Evolutionary conservation across 2,329 filamentous ascomycete genomes (phyloP).

Genomic region (Aspergillus uvarum): DNA sequence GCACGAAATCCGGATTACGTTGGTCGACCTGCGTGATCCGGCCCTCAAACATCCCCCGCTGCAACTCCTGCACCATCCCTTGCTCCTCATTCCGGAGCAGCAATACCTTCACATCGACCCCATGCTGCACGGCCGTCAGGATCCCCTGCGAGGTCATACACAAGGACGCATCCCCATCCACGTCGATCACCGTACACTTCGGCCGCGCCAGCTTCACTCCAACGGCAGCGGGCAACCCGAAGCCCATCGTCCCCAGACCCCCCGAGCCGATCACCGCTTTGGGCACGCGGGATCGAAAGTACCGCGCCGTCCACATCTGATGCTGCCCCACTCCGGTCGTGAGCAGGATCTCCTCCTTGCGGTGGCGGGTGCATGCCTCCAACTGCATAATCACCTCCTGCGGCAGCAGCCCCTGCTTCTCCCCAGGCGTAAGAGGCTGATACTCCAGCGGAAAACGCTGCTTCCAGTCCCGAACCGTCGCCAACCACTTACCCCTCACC

Average conservation of each 20-base stretch:
- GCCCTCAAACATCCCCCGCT: neutral
- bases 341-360: slow-evolving; percentile 83
- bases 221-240: slow-evolving; percentile 85
- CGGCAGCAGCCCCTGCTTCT: neutral
- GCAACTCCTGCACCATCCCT: neutral
- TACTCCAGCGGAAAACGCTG: neutral
- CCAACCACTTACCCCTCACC: neutral
- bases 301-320: slow-evolving; percentile 96
- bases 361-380: slow-evolving; percentile 76
- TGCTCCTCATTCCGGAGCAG: neutral
- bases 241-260: slow-evolving; percentile 91
- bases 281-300: slow-evolving; percentile 85
- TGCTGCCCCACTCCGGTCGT: slow-evolving; percentile 92
- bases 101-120: neutral
- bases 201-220: slow-evolving; percentile 81
- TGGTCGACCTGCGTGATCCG: neutral
- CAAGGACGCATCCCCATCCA: slow-evolving; percentile 95
- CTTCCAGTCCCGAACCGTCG: neutral
- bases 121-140: neutral
- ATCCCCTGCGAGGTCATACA: slow-evolving; percentile 37
- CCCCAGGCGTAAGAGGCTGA: neutral
- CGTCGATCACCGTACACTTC: slow-evolving; percentile 82
- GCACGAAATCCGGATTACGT: neutral
- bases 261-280: slow-evolving; percentile 91
- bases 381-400: neutral